Conservation (phyloP, 805 yeast species). For the Candida pini region DNA sequence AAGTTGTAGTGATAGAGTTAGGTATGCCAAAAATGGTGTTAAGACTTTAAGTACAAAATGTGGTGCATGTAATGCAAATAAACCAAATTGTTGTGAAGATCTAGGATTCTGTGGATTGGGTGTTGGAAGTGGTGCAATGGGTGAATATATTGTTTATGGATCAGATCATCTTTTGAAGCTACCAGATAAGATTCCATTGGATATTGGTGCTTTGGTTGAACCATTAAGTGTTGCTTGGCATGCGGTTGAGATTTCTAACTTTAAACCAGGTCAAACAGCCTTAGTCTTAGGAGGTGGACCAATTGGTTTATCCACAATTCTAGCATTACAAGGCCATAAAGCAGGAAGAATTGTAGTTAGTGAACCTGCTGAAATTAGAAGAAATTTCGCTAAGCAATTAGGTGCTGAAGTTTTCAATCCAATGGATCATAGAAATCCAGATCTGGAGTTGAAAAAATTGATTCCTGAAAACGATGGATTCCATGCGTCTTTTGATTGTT, state of each 20-base stretch:
- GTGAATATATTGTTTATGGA: conserved; percentile 35
- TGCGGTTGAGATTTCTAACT: conserved; percentile 41
- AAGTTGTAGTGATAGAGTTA: conserved; percentile 35
- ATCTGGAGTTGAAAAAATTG: conserved; percentile 31
- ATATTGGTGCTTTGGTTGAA: conserved; percentile 52
- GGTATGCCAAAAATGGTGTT: conserved; percentile 25
- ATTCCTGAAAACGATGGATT: conserved; percentile 42
- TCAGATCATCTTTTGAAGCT: conserved; percentile 29
- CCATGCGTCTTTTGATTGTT: conserved; percentile 46
- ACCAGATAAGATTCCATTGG: conserved; percentile 34
- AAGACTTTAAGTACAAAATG: conserved; percentile 32
- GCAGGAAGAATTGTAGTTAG: conserved; percentile 49
- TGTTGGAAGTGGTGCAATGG: conserved; percentile 42
- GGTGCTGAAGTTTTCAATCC: conserved; percentile 45
- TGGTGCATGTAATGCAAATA: conserved; percentile 36
- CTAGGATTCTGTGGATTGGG: conserved; percentile 46
- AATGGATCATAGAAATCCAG: conserved; percentile 31
- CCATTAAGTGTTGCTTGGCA: conserved; percentile 59
- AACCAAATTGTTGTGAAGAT: conserved; percentile 20
- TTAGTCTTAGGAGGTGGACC: conserved; percentile 55
- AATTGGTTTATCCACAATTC: conserved; percentile 51
- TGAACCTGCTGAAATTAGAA: conserved; percentile 56
- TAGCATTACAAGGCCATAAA: conserved; percentile 44
- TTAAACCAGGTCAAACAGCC: conserved; percentile 40
- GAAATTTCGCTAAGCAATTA: conserved; percentile 47